phyloP scores from a whole-genome alignment of 2,329 filamentous ascomycete genomes.

The Phialocephala subalpina region DNA sequence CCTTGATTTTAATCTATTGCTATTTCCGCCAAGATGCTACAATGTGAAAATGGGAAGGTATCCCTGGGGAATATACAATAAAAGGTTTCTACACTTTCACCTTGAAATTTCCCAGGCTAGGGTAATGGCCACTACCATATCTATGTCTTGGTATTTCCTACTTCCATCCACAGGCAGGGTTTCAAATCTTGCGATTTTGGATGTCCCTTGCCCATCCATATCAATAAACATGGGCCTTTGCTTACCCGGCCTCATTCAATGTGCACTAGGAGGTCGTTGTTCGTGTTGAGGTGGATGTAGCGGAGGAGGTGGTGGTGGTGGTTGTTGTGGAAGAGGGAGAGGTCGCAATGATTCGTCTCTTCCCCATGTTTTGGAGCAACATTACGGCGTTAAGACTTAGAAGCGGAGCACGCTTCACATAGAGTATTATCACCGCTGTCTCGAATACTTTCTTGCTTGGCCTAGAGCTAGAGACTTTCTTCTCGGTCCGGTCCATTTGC shows the following conservation, averaged over 20 bases:
- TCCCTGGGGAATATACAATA: too few relatives aligned
- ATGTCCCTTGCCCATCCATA: background rate
- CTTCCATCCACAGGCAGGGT: too few relatives aligned
- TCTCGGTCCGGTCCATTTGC: constrained; percentile 37
- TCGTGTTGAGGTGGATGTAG: constrained; percentile 18
- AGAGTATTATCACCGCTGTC: constrained; percentile 40
- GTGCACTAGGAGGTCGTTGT: constrained; percentile 7
- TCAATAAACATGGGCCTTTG: background rate
- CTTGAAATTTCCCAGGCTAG: too few relatives aligned
- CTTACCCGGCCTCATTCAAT: background rate
- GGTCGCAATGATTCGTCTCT: constrained; percentile 24
- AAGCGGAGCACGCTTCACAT: constrained; percentile 35
- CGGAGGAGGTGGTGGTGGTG: constrained; percentile 15
- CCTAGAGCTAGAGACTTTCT: constrained; percentile 20
- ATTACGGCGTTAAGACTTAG: constrained; percentile 30
- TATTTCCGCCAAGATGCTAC: too few relatives aligned
- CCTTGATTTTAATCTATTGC: too few relatives aligned
- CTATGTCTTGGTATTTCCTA: background rate
- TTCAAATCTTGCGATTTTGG: background rate
- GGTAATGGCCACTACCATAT: too few relatives aligned
- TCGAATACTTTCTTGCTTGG: constrained; percentile 30
- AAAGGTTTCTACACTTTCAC: too few relatives aligned
- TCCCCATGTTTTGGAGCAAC: constrained; percentile 34
- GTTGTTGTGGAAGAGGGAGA: constrained; percentile 24
- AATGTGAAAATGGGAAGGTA: too few relatives aligned